These are phyloP conservation scores for Cenchrus americanus DNA, from an alignment of 176 grass and related monocot genomes.

Conservation along the genomic window DNA sequence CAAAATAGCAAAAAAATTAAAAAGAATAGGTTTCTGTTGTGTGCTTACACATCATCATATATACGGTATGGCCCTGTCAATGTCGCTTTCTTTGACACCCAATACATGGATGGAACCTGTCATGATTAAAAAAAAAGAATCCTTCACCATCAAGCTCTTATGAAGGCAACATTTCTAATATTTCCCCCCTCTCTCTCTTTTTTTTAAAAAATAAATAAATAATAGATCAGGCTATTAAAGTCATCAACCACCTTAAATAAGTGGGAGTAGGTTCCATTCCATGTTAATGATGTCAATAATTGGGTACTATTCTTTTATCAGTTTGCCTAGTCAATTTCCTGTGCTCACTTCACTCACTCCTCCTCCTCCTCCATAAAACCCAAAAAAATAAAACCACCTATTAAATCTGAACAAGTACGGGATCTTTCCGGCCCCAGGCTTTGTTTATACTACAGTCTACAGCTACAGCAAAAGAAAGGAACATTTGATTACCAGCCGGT, in stretches of 20 bases:
- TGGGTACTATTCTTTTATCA: neutral
- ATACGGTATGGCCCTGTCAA: slow-evolving; percentile 23
- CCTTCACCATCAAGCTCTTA: slow-evolving; percentile 36
- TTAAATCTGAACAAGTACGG: neutral
- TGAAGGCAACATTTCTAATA: neutral
- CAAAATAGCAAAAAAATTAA: neutral
- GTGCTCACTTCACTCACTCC: slow-evolving; percentile 23
- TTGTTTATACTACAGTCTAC: neutral
- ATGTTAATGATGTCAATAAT: slow-evolving; percentile 38
- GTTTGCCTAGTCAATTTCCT: neutral
- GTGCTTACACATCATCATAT: slow-evolving; percentile 7
- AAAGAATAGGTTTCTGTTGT: neutral
- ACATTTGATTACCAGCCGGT: neutral
- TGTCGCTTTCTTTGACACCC: slow-evolving; percentile 31
- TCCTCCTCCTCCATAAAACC: neutral
- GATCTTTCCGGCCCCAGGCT: neutral
- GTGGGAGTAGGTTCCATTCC: slow-evolving; percentile 32
- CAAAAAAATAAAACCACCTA: neutral
- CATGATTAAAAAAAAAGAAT: slow-evolving; percentile 32
- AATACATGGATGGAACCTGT: slow-evolving; percentile 19
- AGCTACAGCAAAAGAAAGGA: neutral
- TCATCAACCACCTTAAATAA: slow-evolving; percentile 28
- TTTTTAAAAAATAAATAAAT: neutral
- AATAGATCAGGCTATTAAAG: neutral
- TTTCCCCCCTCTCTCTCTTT: no score